Conservation (phyloP, 192 early-diverging fungal genomes). For the Rhizophagus sp. region DNA sequence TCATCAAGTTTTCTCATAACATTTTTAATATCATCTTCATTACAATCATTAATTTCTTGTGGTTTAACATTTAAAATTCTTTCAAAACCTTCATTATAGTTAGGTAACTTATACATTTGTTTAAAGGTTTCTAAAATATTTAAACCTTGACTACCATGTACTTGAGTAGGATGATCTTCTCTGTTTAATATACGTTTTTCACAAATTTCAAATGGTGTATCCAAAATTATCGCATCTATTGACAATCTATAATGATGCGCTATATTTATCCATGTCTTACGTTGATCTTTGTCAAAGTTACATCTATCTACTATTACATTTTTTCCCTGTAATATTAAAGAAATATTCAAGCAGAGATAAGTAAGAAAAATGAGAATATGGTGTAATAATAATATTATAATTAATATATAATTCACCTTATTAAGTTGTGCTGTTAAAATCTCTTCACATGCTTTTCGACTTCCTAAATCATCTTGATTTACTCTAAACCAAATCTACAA, state of each 20-base stretch:
- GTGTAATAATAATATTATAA: too few species aligned
- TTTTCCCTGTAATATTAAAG: constrained; percentile 30
- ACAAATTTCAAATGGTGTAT: constrained; percentile 55
- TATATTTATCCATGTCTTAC: constrained; percentile 69
- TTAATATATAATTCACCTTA: neutral
- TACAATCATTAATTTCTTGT: neutral
- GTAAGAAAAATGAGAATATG: too few species aligned
- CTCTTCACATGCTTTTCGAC: constrained; percentile 66
- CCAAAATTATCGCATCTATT: constrained; percentile 71
- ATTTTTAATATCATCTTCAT: neutral
- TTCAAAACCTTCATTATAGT: constrained; percentile 10
- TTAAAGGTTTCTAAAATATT: constrained; percentile 64
- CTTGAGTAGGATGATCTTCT: constrained; percentile 69
- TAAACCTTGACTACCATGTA: constrained; percentile 62
- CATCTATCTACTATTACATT: constrained; percentile 76
- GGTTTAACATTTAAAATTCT: constrained; percentile 1
- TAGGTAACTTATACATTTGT: neutral
- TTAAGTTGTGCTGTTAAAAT: constrained; percentile 37
- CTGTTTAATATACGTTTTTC: constrained; percentile 63
- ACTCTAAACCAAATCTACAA: constrained; percentile 61
- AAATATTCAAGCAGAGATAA: too few species aligned
- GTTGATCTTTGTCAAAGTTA: constrained; percentile 77
- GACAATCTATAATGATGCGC: constrained; percentile 57
- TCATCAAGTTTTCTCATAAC: neutral
- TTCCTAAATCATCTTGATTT: constrained; percentile 76